Percentiles rank a stretch among this genome's conserved stretches.
These are phyloP conservation scores for Setaria viridis DNA, from an alignment of 202 grass and related monocot species.

Conservation along the genomic window DNA sequence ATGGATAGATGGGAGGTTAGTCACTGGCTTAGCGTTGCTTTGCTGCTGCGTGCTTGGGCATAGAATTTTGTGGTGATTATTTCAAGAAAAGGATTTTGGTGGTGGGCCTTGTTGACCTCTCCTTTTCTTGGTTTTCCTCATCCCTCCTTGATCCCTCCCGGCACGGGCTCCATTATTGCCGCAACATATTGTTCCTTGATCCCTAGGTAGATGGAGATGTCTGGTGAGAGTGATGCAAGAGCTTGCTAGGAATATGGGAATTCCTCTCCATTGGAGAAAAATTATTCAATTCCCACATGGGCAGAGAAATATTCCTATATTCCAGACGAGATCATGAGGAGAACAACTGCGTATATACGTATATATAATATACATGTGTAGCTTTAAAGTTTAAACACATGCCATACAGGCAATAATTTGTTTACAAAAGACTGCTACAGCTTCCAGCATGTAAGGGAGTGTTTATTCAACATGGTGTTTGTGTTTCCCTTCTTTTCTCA, in stretches of 20 bases:
- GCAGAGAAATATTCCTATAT: neutral
- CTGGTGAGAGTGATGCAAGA: constrained; percentile 8
- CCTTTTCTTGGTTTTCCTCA: neutral
- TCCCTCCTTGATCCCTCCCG: constrained; percentile 28
- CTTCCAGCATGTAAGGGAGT: neutral
- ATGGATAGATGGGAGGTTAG: neutral
- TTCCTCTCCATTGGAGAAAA: constrained; percentile 26
- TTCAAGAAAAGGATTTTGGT: constrained; percentile 22
- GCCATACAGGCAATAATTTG: neutral
- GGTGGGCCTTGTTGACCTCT: constrained; percentile 40
- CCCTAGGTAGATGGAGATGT: constrained; percentile 39
- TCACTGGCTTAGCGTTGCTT: neutral
- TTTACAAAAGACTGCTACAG: neutral
- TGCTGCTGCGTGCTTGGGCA: constrained; percentile 20
- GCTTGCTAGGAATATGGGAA: neutral
- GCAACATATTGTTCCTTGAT: constrained; percentile 48
- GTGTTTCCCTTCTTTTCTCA: neutral
- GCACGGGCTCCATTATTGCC: constrained; percentile 51
- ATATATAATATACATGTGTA: neutral
- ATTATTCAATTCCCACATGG: constrained; percentile 25
- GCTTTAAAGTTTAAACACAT: neutral
- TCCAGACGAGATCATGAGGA: neutral
- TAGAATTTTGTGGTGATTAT: constrained; percentile 32
- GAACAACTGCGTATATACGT: neutral
- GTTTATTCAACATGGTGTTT: neutral